Evolutionary conservation across 352 stramenopile genomes (phyloP), one percentile per base, ranked within the genome.

Genomic region (Phytophthora melonis): DNA sequence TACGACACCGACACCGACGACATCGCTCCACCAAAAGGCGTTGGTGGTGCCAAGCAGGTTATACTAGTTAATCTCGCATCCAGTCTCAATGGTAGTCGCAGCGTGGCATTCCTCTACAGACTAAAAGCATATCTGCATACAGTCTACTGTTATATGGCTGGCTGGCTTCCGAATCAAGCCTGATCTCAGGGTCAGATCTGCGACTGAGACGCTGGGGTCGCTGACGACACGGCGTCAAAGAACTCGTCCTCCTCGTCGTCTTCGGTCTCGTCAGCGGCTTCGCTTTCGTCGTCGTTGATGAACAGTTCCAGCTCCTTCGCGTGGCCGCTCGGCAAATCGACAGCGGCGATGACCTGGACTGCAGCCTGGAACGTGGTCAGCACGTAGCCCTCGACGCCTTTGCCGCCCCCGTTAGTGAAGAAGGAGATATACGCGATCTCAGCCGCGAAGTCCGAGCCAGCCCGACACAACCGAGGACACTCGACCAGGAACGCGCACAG

Each of bases 361-460:
- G 83, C 82, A 14, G 84, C 87, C 60, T 94, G 83, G 59, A 94
- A 91, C 23, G 84, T 93, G 13, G 86, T 94, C 47, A 94, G 54
- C 45, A 92, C 87, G 58, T 94, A 94, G 1, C 86, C 86, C 73
- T 94, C 87, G 21, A 92, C 86, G 32, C 87, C 87, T 70, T 92
- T 89, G 27, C 87, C 87, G 25, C 87, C 87, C 32, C 86, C 87
- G 34, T 90, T 83, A 27, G 86, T 94, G 58, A 94, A 90, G 50
- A 90, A 93, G 16, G 86, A 89, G 62, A 91, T 87, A 58, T 89
- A 92, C n/a, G 84, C 87, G 43, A 93, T 84, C 55, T 93, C 79
- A 1, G 86, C 84, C 27, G 92, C 86, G n/a, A 93, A 93, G 23
- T 82, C 66, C n/a, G 61, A 70, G 3, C 54, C 58, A 19, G 54